These are phyloP conservation scores for Primulina huaijiensis DNA, from an alignment of 257 asterid species.

Conservation along the genomic window DNA sequence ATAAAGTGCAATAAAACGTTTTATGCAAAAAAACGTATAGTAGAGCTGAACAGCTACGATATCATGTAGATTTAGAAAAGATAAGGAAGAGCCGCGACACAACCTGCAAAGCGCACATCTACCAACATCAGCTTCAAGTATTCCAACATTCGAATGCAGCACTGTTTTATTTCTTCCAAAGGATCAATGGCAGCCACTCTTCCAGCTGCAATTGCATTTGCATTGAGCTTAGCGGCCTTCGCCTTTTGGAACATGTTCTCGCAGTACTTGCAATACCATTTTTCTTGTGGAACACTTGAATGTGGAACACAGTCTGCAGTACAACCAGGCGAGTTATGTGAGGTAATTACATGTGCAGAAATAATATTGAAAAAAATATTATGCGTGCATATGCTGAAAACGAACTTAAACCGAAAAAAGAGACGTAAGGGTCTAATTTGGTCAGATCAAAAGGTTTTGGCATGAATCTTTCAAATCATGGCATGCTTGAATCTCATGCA, in stretches of 20 bases:
- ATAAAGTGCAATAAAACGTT: too few relatives aligned
- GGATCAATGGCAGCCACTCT: constrained; percentile 76
- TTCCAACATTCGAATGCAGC: constrained; percentile 73
- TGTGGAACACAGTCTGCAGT: constrained; percentile 67
- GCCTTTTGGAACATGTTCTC: constrained; percentile 54
- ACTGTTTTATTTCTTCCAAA: constrained; percentile 61
- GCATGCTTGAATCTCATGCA: neutral
- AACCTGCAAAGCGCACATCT: constrained; percentile 95
- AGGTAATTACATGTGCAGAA: constrained; percentile 15
- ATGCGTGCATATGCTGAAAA: neutral
- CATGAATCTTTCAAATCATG: neutral
- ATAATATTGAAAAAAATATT: constrained; percentile 5
- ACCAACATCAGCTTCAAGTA: constrained; percentile 49
- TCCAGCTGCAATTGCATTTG: constrained; percentile 92
- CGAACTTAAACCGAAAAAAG: constrained; percentile 10
- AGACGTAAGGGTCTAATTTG: neutral
- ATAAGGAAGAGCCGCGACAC: constrained; percentile 18
- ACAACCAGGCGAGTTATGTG: constrained; percentile 17
- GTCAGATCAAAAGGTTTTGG: neutral
- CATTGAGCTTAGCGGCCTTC: constrained; percentile 48
- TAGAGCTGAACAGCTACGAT: neutral
- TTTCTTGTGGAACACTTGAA: constrained; percentile 51
- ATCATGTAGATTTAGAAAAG: constrained; percentile 1
- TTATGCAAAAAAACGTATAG: neutral
- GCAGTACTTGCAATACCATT: constrained; percentile 79